Base-by-base conservation (phyloP, 2,329 filamentous ascomycete genomes). In the Colletotrichum spinosum region DNA sequence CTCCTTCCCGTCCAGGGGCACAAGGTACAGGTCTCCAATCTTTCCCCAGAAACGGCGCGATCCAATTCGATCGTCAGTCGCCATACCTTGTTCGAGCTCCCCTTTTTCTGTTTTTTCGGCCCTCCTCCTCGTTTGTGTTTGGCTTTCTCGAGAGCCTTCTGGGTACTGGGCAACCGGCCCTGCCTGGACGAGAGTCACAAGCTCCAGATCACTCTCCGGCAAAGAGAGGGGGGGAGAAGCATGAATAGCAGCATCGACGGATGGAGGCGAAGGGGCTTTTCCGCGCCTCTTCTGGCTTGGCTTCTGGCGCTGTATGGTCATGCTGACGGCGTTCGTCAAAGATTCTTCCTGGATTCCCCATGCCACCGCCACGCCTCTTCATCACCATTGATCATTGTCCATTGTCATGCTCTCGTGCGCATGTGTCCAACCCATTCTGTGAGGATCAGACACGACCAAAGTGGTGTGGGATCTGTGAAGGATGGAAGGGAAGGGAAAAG, bases 21-120 rank as follows among this genome's bases (percentile, higher is more conserved):
- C 25, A 25, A 25, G 25, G 25, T 25, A 25, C 25, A 44, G 52
- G 62, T 46, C 52, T 25, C 57, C 58, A 55, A 51, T 61, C 51
- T 65, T 65, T 65, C 62, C 62, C 62, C 62, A 55, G 62, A 65
- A 46, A 37, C 52, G 61, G 61, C 61, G 52, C 62, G 52, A 65
- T 65, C 52, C 62, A 61, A 65, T 65, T 65, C 62, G 58, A 65
- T 65, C 62, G 52, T 34, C 55, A 46, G 50, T 53, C 60, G 17
- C 49, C 37, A 35, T 54, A 51, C 45, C n/a, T 41, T 65, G 35
- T 25, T 25, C 25, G 5, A 5, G 45, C 39, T 54, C 44, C 58
- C 46, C 53, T 60, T 56, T 62, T 56, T 55, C 17, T 17, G 17
- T 17, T 48, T 33, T 65, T 52, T 65, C 56, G 25, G 25, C 25